Percentiles rank a stretch among this genome's conserved stretches.
These are phyloP conservation scores for Ophiocordyceps camponoti-saundersi DNA, from an alignment of 2,329 filamentous ascomycete genomes.

Conservation along the genomic window DNA sequence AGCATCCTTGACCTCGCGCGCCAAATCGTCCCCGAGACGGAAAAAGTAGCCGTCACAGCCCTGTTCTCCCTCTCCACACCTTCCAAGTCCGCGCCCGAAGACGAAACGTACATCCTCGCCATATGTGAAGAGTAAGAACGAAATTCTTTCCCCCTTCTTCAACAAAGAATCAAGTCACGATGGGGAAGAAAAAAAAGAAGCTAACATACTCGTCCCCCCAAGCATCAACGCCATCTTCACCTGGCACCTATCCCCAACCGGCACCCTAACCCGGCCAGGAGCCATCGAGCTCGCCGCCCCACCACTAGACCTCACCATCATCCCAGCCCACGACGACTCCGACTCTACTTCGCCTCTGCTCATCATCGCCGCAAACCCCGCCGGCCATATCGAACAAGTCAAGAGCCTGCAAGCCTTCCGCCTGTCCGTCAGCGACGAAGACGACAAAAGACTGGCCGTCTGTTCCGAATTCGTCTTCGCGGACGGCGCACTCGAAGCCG, in stretches of 20 bases:
- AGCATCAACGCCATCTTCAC: constrained; percentile 47
- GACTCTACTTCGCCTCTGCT: constrained; percentile 16
- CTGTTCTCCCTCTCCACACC: constrained; percentile 19
- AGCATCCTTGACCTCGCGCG: constrained; percentile 30
- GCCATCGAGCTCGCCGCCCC: constrained; percentile 44
- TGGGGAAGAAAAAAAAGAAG: too few relatives aligned
- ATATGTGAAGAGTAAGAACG: constrained; percentile 38
- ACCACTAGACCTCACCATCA: constrained; percentile 35
- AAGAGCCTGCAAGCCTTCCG: constrained; percentile 15
- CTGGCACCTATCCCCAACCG: constrained; percentile 34
- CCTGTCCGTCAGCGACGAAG: constrained; percentile 12
- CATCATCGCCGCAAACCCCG: constrained; percentile 22
- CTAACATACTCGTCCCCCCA: constrained; percentile 8
- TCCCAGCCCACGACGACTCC: constrained; percentile 4
- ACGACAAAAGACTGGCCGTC: constrained; percentile 13
- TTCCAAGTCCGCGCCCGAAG: constrained; percentile 6
- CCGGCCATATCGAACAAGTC: constrained; percentile 10
- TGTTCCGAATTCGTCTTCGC: constrained; percentile 10
- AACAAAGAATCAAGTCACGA: neutral
- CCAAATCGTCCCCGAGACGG: constrained; percentile 15
- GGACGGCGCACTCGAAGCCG: constrained; percentile 9
- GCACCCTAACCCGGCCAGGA: constrained; percentile 28
- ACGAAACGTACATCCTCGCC: constrained; percentile 25
- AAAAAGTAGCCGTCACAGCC: constrained; percentile 30
- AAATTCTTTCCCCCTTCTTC: too few relatives aligned